Percentiles rank a stretch among this genome's conserved stretches.
Conservation (phyloP, 306 rosid species). For the Macrotyloma uniflorum region DNA sequence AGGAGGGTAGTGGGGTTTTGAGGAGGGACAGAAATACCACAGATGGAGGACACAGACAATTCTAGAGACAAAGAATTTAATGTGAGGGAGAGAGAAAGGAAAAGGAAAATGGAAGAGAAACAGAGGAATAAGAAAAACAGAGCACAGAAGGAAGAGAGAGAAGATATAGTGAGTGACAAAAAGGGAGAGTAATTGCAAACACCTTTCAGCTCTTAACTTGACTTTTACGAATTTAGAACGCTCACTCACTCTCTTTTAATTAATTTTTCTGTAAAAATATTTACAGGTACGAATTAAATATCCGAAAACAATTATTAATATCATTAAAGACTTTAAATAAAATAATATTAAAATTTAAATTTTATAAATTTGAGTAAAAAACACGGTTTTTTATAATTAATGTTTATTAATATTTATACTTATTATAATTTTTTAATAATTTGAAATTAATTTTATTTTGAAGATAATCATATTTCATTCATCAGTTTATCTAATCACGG, state of each 20-base stretch:
- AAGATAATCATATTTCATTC: too few species aligned
- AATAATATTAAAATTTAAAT: too few species aligned
- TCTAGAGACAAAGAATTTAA: neutral
- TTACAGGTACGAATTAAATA: too few species aligned
- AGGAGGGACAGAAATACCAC: constrained; percentile 38
- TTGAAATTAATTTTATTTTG: too few species aligned
- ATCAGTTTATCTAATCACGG: too few species aligned
- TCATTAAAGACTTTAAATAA: too few species aligned
- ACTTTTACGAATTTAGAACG: constrained; percentile 41
- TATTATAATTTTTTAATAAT: too few species aligned
- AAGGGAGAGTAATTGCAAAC: constrained; percentile 35
- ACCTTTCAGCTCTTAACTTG: neutral
- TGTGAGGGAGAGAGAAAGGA: neutral
- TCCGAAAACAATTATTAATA: too few species aligned
- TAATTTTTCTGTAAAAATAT: neutral
- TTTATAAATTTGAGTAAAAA: too few species aligned
- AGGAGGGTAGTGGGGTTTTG: constrained; percentile 5
- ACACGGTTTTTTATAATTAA: too few species aligned
- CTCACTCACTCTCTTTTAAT: neutral
- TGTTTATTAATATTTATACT: too few species aligned
- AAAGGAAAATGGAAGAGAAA: neutral
- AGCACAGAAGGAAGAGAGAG: neutral
- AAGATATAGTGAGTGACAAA: constrained; percentile 32
- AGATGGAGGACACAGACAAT: constrained; percentile 28
- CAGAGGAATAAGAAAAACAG: constrained; percentile 15